phyloP scores from a whole-genome alignment of 2,329 filamentous ascomycete species.

The Cucurbitaria berberidis region DNA sequence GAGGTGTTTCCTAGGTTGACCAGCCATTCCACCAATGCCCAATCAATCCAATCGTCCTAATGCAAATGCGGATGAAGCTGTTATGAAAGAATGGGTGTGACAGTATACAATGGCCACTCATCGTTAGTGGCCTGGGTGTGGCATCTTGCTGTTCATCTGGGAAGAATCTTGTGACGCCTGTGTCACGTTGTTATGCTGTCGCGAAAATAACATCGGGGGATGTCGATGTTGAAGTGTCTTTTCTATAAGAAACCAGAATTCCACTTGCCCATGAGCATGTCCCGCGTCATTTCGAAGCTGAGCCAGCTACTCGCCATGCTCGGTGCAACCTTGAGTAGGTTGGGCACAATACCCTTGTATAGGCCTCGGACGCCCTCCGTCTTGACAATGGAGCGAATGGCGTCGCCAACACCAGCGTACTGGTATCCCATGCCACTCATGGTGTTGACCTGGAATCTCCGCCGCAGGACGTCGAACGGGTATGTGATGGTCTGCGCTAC shows the following conservation, averaged over 20 bases:
- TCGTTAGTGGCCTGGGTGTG: not conserved
- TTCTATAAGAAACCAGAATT: constrained; percentile 39
- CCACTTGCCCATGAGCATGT: constrained; percentile 70
- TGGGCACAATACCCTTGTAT: constrained; percentile 96
- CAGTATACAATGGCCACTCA: constrained; percentile 11
- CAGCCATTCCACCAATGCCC: constrained; percentile 3
- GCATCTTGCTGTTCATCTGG: too few species aligned
- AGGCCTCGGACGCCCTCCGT: constrained; percentile 85
- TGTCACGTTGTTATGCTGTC: not conserved
- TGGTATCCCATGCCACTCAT: constrained; percentile 98
- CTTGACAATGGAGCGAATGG: constrained; percentile 77
- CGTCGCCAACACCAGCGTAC: constrained; percentile 86
- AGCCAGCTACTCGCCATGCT: constrained; percentile 99
- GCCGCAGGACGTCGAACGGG: constrained; percentile 92
- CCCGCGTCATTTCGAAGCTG: constrained; percentile 91
- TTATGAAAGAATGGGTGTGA: constrained; percentile 7
- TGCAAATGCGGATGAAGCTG: constrained; percentile 20
- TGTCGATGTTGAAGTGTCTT: not conserved
- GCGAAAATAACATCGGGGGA: not conserved
- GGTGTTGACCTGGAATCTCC: constrained; percentile 97
- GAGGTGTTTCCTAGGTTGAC: constrained; percentile 18
- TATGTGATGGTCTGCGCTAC: constrained; percentile 98
- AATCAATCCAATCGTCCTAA: constrained; percentile 14
- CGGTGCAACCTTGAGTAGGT: constrained; percentile 93
- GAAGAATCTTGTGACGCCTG: constrained; percentile 6